Conservation (phyloP, 2,329 filamentous ascomycete genomes). For the Esteya vermicola region DNA sequence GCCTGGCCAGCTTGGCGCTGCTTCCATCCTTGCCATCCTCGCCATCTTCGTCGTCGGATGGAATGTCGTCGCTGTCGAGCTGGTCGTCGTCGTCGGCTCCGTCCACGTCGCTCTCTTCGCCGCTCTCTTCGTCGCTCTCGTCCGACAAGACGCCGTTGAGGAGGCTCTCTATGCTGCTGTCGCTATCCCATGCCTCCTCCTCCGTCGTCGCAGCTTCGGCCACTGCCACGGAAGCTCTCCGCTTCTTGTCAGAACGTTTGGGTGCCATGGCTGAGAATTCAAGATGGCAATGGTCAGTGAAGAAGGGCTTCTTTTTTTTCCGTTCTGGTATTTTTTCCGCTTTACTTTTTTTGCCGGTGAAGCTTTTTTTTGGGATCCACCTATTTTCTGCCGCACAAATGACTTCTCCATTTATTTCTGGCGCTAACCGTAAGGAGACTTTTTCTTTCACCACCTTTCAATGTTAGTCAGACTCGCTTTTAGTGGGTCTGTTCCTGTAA, state of each 20-base stretch:
- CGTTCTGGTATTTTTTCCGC: background rate
- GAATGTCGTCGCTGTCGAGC: conserved; percentile 22
- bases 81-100: conserved; percentile 32
- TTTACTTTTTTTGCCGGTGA: background rate
- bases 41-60: conserved; percentile 26
- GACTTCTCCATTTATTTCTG: background rate
- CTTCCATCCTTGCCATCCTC: too few relatives aligned
- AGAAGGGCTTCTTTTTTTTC: background rate
- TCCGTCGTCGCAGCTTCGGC: too few relatives aligned
- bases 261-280: conserved; percentile 19
- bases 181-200: conserved; percentile 40
- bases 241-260: conserved; percentile 38
- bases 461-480: background rate
- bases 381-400: background rate
- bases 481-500: too few relatives aligned
- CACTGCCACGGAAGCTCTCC: conserved; percentile 45
- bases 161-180: conserved; percentile 35
- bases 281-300: too few relatives aligned
- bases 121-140: conserved; percentile 41
- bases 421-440: background rate
- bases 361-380: background rate
- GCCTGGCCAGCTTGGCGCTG: conserved; percentile 21
- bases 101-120: conserved; percentile 32
- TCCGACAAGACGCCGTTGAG: conserved; percentile 43
- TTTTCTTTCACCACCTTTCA: background rate